Percentiles rank a stretch among this genome's conserved stretches.
phyloP scores from a whole-genome alignment of 225 moss, liverwort and hornwort species.

The Marchantia paleacea region DNA sequence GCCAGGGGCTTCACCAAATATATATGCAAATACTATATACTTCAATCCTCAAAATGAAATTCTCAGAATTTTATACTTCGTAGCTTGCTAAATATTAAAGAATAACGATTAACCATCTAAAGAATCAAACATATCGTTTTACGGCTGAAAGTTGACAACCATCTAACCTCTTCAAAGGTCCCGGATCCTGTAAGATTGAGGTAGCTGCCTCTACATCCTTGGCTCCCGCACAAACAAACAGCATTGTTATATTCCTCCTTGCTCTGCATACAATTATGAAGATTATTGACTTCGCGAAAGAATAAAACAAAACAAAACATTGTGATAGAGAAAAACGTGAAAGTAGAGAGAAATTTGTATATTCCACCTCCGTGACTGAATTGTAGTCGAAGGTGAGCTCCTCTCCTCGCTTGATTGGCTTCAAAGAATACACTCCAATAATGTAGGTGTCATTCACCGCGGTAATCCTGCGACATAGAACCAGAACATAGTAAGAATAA shows the following conservation, averaged over 20 bases:
- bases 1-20: too few species aligned
- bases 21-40: too few species aligned
- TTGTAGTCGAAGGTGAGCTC: slow-evolving; percentile 98
- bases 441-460: slow-evolving; percentile 91
- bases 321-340: background rate
- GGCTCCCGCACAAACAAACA: slow-evolving; percentile 95
- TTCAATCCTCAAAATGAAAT: background rate
- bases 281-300: background rate
- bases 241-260: slow-evolving; percentile 99
- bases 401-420: slow-evolving; percentile 90
- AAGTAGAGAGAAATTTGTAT: background rate
- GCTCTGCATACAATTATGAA: slow-evolving; percentile 49
- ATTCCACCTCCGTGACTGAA: slow-evolving; percentile 88
- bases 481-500: background rate
- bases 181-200: slow-evolving; percentile 91
- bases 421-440: slow-evolving; percentile 96
- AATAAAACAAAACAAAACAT: background rate
- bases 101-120: background rate
- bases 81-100: background rate
- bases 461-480: slow-evolving; percentile 60
- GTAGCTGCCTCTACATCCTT: slow-evolving; percentile 97
- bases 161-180: slow-evolving; percentile 85
- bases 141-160: background rate
- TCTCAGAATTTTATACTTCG: background rate
- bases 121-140: too few species aligned